Base-by-base conservation (phyloP, 148 eudicot genomes). In the Persicaria tinctoria region DNA sequence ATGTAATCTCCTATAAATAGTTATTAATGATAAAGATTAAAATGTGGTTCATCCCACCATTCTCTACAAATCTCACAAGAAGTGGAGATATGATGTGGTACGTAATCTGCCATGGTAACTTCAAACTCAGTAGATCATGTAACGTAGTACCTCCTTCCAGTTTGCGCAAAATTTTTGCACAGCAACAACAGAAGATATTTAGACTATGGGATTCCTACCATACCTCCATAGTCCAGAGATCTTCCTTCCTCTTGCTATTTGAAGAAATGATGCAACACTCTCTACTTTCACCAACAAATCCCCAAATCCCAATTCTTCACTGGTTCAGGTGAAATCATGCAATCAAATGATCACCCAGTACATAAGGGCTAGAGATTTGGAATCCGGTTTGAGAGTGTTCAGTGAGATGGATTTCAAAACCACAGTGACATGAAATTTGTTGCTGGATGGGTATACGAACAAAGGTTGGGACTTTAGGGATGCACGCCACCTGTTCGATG, bases 191-290 rank as follows among this genome's bases (percentile, higher is more conserved):
- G 73, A 82, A 84, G 38, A 92, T 96, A 72, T 82, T 96, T 56
- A 84, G 87, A 84, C 88, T 89, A 18, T 96, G 99, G 99, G 85
- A 90, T 73, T 84, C 81, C 62, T 96, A 97, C 80, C 70, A 90
- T 78, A 87, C 83, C 59, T 96, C 97, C 3, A 72, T 96, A 68
- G 83, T 87, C 51, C 97, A 93, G 75, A 85, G 99, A 80, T 90
- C 90, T 77, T 89, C 82, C 55, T 96, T 96, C 79, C 89, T 84
- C 83, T 83, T 96, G 83, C 87, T 96, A 56, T 96, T 96, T 72
- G 84, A 85, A 83, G 99, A 93, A 47, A n/a, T n/a, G n/a, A n/a
- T n/a, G n/a, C n/a, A n/a, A n/a, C 11, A 59, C 11, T 59, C 66
- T 59, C 66, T 17, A 59, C 11, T 20, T 18, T 59, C 27, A 20